Evolutionary conservation across 805 yeast species (phyloP).

Genomic region (Candida koratica): DNA sequence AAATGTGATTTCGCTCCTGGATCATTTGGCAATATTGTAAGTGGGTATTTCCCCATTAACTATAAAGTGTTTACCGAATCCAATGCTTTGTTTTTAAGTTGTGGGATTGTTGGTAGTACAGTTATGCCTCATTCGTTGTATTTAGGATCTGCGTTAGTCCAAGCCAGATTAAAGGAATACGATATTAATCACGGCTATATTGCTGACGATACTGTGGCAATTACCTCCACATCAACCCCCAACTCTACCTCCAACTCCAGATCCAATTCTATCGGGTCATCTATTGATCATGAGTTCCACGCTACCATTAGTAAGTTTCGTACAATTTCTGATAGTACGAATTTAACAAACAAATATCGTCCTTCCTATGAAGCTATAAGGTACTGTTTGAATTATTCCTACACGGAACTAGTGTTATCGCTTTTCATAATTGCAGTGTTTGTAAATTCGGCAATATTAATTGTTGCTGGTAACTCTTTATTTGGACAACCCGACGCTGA

Average conservation of each 20-base stretch:
- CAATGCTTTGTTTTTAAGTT: slow-evolving; percentile 40
- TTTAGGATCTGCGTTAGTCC: slow-evolving; percentile 43
- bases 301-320: slow-evolving; percentile 18
- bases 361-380: slow-evolving; percentile 81
- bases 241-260: neutral
- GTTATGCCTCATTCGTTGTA: slow-evolving; percentile 47
- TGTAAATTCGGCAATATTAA: slow-evolving; percentile 74
- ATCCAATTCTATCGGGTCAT: slow-evolving; percentile 2
- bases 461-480: slow-evolving; percentile 43
- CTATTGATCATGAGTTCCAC: slow-evolving; percentile 11
- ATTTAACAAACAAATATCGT: slow-evolving; percentile 36
- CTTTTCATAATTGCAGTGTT: slow-evolving; percentile 85
- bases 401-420: slow-evolving; percentile 78
- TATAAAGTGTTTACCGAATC: slow-evolving; percentile 28
- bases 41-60: slow-evolving; percentile 44
- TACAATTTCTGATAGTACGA: slow-evolving; percentile 14
- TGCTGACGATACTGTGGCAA: slow-evolving; percentile 6
- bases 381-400: slow-evolving; percentile 74
- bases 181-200: slow-evolving; percentile 32
- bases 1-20: slow-evolving; percentile 51
- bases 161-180: slow-evolving; percentile 40
- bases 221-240: neutral
- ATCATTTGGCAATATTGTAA: slow-evolving; percentile 47
- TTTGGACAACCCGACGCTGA: slow-evolving; percentile 43
- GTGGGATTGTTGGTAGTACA: slow-evolving; percentile 46